Percentiles rank a stretch among this genome's conserved stretches.
phyloP scores from a whole-genome alignment of 345 rosid genomes.

The Sapria himalayana region DNA sequence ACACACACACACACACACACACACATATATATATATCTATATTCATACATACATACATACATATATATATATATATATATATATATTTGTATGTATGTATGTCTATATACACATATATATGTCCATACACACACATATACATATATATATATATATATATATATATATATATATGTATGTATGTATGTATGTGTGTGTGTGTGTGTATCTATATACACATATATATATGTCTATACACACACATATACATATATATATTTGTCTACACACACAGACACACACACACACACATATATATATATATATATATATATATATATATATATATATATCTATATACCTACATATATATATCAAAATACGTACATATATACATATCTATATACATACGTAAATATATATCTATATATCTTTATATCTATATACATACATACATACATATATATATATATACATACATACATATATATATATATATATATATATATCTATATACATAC shows the following conservation, averaged over 20 bases:
- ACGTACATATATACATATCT: no score
- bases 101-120: background rate
- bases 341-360: no score
- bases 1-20: no score
- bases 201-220: background rate
- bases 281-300: background rate
- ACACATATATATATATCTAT: no score
- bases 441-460: conserved; percentile 1
- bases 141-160: background rate
- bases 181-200: background rate
- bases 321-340: no score
- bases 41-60: no score
- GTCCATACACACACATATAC: background rate
- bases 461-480: background rate
- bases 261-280: background rate
- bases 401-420: no score
- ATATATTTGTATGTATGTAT: background rate
- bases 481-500: no score
- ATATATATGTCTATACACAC: background rate
- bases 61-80: conserved; percentile 1
- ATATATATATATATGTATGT: background rate
- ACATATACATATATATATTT: no score
- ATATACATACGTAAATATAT: no score
- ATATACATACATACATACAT: background rate
- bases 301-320: background rate